phyloP scores from a whole-genome alignment of 139 green algal species.

The Coccomyxa sp. region DNA sequence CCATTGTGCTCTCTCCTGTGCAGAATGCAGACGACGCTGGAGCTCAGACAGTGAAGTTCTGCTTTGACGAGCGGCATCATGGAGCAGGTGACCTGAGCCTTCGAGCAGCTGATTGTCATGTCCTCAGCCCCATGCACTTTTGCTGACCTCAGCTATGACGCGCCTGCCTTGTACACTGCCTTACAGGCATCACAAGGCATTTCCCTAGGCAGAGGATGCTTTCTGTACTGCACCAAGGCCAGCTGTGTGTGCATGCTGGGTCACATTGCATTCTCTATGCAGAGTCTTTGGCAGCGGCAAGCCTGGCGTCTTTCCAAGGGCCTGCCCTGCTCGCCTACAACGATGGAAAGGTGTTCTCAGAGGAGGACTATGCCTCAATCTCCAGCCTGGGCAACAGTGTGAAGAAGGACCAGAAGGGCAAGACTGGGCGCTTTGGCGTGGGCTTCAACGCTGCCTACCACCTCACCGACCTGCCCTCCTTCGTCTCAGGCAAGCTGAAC shows the following conservation, averaged over 20 bases:
- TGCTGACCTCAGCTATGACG: too few species aligned
- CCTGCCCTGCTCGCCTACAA: slow-evolving; percentile 69
- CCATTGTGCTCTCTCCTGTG: too few species aligned
- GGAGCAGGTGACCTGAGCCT: slow-evolving; percentile 14
- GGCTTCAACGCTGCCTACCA: slow-evolving; percentile 78
- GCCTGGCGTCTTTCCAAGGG: slow-evolving; percentile 58
- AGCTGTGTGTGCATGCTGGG: too few species aligned
- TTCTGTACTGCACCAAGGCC: background rate
- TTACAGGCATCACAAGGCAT: too few species aligned
- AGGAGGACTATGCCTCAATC: slow-evolving; percentile 67
- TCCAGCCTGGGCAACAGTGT: slow-evolving; percentile 62
- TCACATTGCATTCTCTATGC: slow-evolving; percentile 8
- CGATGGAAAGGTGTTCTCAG: slow-evolving; percentile 53
- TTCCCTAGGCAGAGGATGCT: too few species aligned
- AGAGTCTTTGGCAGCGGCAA: slow-evolving; percentile 29
- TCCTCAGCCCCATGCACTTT: too few species aligned
- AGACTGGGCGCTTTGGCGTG: slow-evolving; percentile 42
- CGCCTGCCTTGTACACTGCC: too few species aligned
- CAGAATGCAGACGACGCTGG: slow-evolving; percentile 69
- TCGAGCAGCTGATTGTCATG: background rate
- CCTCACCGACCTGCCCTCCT: slow-evolving; percentile 68
- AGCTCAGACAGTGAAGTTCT: slow-evolving; percentile 47
- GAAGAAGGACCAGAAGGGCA: slow-evolving; percentile 52
- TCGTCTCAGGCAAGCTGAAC: slow-evolving; percentile 40
- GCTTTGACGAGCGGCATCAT: slow-evolving; percentile 42